phyloP scores from a whole-genome alignment of 352 stramenopile species.

The Globisporangium yorkense region DNA sequence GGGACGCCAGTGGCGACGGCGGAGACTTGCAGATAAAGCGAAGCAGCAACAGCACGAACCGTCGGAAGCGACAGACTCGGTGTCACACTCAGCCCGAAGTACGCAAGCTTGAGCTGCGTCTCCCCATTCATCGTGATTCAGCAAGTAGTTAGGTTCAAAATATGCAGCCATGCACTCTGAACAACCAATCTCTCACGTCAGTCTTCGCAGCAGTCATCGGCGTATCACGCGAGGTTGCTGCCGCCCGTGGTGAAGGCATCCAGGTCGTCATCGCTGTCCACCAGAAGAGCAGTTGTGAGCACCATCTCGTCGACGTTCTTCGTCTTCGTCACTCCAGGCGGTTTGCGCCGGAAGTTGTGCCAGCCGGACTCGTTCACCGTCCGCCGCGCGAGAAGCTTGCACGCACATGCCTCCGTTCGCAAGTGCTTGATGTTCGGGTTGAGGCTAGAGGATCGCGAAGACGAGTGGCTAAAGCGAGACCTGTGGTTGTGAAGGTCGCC shows the following conservation, averaged over 20 bases:
- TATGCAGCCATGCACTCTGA: not conserved
- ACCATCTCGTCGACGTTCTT: not conserved
- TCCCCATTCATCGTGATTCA: not conserved
- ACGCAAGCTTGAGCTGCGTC: not conserved
- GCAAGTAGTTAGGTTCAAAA: not conserved
- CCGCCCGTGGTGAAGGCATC: not conserved
- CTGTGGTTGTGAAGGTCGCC: not conserved
- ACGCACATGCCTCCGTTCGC: not conserved
- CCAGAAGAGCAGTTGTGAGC: conserved; percentile 1
- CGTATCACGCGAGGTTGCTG: not conserved
- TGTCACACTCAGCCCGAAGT: not conserved
- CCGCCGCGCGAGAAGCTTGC: not conserved
- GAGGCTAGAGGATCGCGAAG: conserved; percentile 1
- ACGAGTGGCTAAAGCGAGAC: not conserved
- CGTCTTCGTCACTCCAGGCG: not conserved
- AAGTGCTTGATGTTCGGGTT: not conserved
- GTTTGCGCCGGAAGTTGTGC: conserved; percentile 1
- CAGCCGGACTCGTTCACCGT: not conserved
- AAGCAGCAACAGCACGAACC: not conserved
- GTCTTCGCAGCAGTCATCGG: not conserved
- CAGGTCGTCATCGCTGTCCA: conserved; percentile 3
- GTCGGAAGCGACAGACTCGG: not conserved
- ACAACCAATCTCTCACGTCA: too few relatives aligned
- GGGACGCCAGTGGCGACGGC: conserved; percentile 57
- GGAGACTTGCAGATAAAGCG: conserved; percentile 23